Evolutionary conservation across 345 rosid genomes (phyloP), one percentile per base, ranked within the genome.

Genomic region (Melastoma malabathricum): DNA sequence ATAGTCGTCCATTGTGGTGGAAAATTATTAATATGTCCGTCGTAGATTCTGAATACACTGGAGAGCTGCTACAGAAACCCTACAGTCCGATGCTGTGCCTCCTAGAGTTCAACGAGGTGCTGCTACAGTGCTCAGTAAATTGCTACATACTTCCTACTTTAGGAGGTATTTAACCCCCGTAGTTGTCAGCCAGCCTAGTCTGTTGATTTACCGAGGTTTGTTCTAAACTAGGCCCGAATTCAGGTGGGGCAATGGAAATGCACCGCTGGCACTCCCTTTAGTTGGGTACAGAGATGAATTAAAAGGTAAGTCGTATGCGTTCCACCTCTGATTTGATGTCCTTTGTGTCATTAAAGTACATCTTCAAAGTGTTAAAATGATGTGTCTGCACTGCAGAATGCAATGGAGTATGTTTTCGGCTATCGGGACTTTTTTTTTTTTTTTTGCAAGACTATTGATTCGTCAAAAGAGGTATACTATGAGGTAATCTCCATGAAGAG

Each of bases 201-300:
- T 54, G 41, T 60, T 18, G 15, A 23, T 56, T 50, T 6, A 15
- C 43, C 18, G 17, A 34, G 49, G 46, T 6, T 45, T 59, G 23
- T 48, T 56, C 53, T 59, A 18, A 38, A 46, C 17, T 18, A 23
- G 43, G 53, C 46, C 22, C 56, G 31, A 27, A 58, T 71, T 56
- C 66, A 92, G 98, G 97, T 87, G n/a, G 23, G 97, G 98, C 58
- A 78, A 84, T 72, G 97, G 71, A 62, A 92, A 92, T 63, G 90
- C 94, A 50, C 77, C 84, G 71, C 54, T 82, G 69, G 97, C 98
- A 54, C 87, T 92, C 66, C 82, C 98, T 61, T 79, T 87, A 64
- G 88, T 87, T 65, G 97, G 81, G 60, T 92, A 81, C 54, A 70
- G 69, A 59, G 70, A 77, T 29, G 98, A 87, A 34, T 22, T 87